Base-by-base conservation (phyloP, 495 filamentous ascomycete genomes). In the Xylaria acuta region DNA sequence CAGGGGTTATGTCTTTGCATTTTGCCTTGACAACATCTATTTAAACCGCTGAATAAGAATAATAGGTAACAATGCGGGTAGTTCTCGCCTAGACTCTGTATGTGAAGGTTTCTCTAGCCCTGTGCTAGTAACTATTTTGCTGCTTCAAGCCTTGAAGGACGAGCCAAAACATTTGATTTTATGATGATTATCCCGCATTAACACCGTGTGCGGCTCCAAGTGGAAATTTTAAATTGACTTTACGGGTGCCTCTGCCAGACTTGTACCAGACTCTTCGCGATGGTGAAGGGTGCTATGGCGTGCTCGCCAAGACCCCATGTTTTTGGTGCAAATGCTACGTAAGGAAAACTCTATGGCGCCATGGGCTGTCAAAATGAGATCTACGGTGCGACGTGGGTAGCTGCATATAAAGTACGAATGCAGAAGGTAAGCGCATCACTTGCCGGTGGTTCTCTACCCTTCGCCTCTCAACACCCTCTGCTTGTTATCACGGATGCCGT, bases 341-440 rank as follows among this genome's bases (percentile, higher is more conserved):
- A 70, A 63, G 30, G 41, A 49, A 62, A 70, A 62, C 43, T 25
- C 56, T 27, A 70, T 70, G 68, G 68, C 68, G 68, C 58, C 68
- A 70, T 70, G 63, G 58, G 68, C 68, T 70, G 43, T 45, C 68
- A 51, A 27, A 32, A 70, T 70, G 68, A 70, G 53, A 70, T 70
- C 53, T 36, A 38, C 68, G 40, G 45, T 30, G 34, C 68, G 43
- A 20, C 45, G 8, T 63, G 68, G 49, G 58, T 49, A 63, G 18
- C 2, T 45, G 51, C 34, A 38, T 62, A 70, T 62, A 53, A 49
- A 63, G 43, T 70, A 53, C 40, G 43, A 30, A 49, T 64, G 38
- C n/a, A 49, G 56, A 58, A 63, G 49, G 30, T 40, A 20, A 36
- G 60, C 38, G 38, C 60, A 64, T 41, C 36, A 6, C 36, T 16